Conservation (phyloP, 352 stramenopile genomes). For the Pythium phragmitis region DNA sequence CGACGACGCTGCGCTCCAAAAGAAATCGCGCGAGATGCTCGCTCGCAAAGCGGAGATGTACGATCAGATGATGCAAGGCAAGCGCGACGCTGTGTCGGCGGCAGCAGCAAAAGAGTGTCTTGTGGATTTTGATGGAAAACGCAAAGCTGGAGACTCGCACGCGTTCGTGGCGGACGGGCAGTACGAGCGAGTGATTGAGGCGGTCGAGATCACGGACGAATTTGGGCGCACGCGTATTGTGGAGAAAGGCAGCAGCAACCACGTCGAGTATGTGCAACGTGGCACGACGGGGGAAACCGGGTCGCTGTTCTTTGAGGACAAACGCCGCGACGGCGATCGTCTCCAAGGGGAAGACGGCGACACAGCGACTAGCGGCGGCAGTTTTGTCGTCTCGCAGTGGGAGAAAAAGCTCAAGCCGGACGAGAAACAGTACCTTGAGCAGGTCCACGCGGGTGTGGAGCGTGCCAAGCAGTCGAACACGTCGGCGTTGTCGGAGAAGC, state of each 20-base stretch:
- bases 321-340: constrained; percentile 5
- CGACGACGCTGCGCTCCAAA: constrained; percentile 59
- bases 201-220: constrained; percentile 53
- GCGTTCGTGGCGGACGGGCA: constrained; percentile 6
- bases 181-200: constrained; percentile 1
- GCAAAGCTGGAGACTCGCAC: constrained; percentile 25
- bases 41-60: constrained; percentile 74
- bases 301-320: constrained; percentile 23
- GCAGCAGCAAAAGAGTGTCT: constrained; percentile 48
- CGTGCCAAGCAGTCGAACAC: constrained; percentile 39
- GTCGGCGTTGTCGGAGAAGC: constrained; percentile 35
- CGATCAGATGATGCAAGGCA: constrained; percentile 57
- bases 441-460: constrained; percentile 58
- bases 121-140: constrained; percentile 71
- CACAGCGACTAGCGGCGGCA: constrained; percentile 19
- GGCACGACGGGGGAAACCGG: constrained; percentile 18
- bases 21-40: constrained; percentile 61
- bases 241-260: constrained; percentile 34
- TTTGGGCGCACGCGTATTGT: constrained; percentile 59
- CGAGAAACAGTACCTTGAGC: constrained; percentile 63
- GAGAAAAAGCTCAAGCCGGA: constrained; percentile 62
- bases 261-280: constrained; percentile 25
- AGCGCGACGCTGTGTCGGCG: constrained; percentile 9
- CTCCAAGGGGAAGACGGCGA: background rate
- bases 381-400: constrained; percentile 83